Conservation (phyloP, 129 eudicot genomes). For the sunflower (Helianthus annuus) region DNA sequence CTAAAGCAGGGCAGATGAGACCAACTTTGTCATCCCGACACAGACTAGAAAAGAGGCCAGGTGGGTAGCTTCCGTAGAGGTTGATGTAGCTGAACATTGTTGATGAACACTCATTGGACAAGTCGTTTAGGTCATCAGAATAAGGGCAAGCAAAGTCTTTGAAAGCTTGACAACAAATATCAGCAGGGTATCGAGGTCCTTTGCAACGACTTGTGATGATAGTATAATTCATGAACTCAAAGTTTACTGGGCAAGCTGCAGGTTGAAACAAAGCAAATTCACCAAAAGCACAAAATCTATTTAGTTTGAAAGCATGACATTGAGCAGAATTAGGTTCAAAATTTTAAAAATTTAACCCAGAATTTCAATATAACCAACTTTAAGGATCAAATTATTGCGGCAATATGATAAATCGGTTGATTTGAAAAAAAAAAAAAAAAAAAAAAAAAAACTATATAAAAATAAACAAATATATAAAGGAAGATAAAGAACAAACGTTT, state of each 20-base stretch:
- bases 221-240: slow-evolving; percentile 61
- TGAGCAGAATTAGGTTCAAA: slow-evolving; percentile 9
- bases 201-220: slow-evolving; percentile 65
- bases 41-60: slow-evolving; percentile 56
- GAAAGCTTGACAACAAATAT: slow-evolving; percentile 57
- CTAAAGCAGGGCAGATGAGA: slow-evolving; percentile 53
- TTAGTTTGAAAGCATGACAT: neutral
- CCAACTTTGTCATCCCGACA: slow-evolving; percentile 64
- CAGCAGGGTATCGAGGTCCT: slow-evolving; percentile 54
- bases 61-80: slow-evolving; percentile 59
- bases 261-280: neutral
- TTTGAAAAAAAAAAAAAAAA: neutral
- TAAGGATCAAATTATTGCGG: neutral
- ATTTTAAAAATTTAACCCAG: neutral
- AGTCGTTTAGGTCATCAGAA: slow-evolving; percentile 47
- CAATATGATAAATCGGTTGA: neutral
- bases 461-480: neutral
- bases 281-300: neutral
- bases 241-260: slow-evolving; percentile 70
- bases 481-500: slow-evolving; percentile 19
- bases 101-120: slow-evolving; percentile 50
- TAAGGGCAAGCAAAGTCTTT: slow-evolving; percentile 76
- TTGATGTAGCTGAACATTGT: slow-evolving; percentile 73
- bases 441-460: no score
- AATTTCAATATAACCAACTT: neutral